Evolutionary conservation across 2,329 filamentous ascomycete species (phyloP), one percentile per base, ranked within the genome.

Genomic region (Thyridium curvatum): DNA sequence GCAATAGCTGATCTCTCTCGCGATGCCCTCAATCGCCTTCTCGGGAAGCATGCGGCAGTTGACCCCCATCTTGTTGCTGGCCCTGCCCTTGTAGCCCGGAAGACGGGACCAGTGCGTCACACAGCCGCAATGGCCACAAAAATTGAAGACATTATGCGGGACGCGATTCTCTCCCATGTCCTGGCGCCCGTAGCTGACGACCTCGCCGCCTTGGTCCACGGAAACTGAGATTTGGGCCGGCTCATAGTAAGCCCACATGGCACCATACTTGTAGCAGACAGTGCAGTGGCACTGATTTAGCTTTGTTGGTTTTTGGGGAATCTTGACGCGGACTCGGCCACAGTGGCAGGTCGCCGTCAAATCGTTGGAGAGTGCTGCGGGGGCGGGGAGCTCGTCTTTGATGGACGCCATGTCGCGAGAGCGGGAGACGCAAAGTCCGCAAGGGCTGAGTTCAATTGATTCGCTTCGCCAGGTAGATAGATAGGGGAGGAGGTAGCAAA

Each of bases 221-320:
- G 21, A 6, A 10, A 26, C 10, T 6, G 21, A 6, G 21, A 26
- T 10, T 10, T 6, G 6, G 6, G 21, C 21, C 21, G 21, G 21
- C 6, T 26, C 21, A 34, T 46, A 51, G 37, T 53, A 52, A 14
- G 36, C 46, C 48, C 42, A 50, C 4, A 47, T n/a, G 16, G 38
- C 45, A 34, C 47, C 49, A 33, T 49, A 46, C 40, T 45, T 46
- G 36, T 44, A 52, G 43, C 46, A 52, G 12, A 51, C 30, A 21
- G 42, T 43, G 36, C 51, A 53, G 28, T 37, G 40, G 34, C 51
- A 53, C 34, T 53, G 45, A 35, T 48, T 52, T 29, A 46, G 38
- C n/a, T 32, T 33, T 4, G 29, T 28, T 3, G 46, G 46, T 18
- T 40, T 38, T 8, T 18, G 14, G 10, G 48, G 48, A 4, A 46